Evolutionary conservation across 192 early-diverging fungal species (phyloP), one percentile per base, ranked within the genome.

Genomic region (Paraglomus brasilianum): DNA sequence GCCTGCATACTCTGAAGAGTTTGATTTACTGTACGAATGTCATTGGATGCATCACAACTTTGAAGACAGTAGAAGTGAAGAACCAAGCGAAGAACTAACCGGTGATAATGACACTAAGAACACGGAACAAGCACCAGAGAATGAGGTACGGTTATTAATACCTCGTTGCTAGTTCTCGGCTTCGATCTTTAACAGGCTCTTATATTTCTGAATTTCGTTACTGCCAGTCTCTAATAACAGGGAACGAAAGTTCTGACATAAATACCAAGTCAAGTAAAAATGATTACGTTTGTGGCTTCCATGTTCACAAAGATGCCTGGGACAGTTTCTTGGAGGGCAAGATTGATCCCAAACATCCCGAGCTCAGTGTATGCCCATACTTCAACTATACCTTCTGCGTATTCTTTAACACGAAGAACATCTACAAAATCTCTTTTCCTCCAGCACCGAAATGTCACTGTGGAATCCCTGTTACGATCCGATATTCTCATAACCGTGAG

Each of bases 331-430:
- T 61, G 6, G 21, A 52, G 9, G 9, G 13, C 1, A 13, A n/a
- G 9, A 22, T 72, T 7, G 38, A 68, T 46, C 38, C 24, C 9
- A 4, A 42, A 7, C 56, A 72, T 67, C 10, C 24, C 1, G 76
- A 77, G 52, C 30, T 77, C 1, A 42, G 5, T 21, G 50, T 63
- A 45, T 77, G 76, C 40, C 67, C 76, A 8, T 70, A 48, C 36
- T 77, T 77, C 59, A 77, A 77, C 40, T 74, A 66, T 36, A 77
- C 76, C 0, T 77, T 70, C 55, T 77, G 76, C 53, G 69, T 68
- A 17, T 40, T 57, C 22, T 70, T 74, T 43, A 3, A 55, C 10
- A 3, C n/a, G 17, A 17, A 10, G 13, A 77, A 77, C 53, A 42
- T 4, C 8, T 70, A 44, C 30, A 48, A 5, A 0, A 65, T 65